These are phyloP conservation scores for Dittrichia graveolens DNA, from an alignment of 129 eudicot genomes.

Conservation along the genomic window DNA sequence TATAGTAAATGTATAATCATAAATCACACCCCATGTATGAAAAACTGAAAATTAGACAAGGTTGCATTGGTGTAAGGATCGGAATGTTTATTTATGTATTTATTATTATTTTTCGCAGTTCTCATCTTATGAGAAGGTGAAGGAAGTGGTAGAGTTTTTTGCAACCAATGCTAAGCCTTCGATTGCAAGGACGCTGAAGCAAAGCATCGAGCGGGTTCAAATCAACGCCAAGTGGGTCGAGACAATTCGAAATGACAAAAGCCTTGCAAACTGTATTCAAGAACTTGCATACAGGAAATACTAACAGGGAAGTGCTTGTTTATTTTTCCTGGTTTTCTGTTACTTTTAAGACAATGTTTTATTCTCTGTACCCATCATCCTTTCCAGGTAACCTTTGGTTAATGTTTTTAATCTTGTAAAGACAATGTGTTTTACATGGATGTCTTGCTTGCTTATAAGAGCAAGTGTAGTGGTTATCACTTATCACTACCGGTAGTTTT, in stretches of 20 bases:
- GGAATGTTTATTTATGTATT: too few relatives aligned
- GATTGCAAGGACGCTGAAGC: slow-evolving; percentile 88
- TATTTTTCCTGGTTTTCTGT: slow-evolving; percentile 7
- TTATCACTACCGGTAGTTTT: too few relatives aligned
- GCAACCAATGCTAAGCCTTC: slow-evolving; percentile 66
- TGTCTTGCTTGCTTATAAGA: too few relatives aligned
- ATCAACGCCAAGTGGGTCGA: slow-evolving; percentile 85
- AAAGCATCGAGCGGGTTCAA: slow-evolving; percentile 82
- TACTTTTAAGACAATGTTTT: neutral
- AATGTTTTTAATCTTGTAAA: too few relatives aligned
- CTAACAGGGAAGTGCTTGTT: slow-evolving; percentile 28
- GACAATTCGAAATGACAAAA: slow-evolving; percentile 62
- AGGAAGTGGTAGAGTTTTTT: slow-evolving; percentile 81
- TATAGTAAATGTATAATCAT: too few relatives aligned
- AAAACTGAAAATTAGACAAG: too few relatives aligned
- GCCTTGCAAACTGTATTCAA: slow-evolving; percentile 60
- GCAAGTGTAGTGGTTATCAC: too few relatives aligned
- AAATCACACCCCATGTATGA: too few relatives aligned
- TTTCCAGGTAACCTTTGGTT: too few relatives aligned
- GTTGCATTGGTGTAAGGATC: too few relatives aligned
- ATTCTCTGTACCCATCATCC: neutral
- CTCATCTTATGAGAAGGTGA: slow-evolving; percentile 73
- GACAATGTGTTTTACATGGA: too few relatives aligned
- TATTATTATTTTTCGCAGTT: slow-evolving; percentile 46
- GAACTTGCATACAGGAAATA: slow-evolving; percentile 88